Evolutionary conservation across 805 yeast species (phyloP), one percentile per base, ranked within the genome.

Genomic region (Metschnikowia matae): DNA sequence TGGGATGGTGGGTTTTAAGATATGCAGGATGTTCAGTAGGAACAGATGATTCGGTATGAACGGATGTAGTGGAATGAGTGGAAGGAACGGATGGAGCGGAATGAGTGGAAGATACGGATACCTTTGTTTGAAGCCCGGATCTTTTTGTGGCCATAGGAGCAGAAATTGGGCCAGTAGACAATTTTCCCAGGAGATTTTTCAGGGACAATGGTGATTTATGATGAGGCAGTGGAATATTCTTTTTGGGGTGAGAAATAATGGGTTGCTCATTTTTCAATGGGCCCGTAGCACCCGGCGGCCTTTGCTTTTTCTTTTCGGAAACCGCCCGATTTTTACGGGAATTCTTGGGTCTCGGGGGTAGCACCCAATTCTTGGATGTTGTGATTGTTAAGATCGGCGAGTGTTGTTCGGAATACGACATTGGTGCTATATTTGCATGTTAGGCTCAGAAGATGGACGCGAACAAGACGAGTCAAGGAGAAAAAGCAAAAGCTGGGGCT

Each of bases 221-320:
- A 6, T 20, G 45, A 14, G 23, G 13, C 29, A 7, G 31, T 13
- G 17, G 7, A 17, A 21, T 14, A 14, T 29, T 7, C 29, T 31
- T 42, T 10, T 32, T 42, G 44, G 15, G 13, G 18, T 14, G 41
- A 38, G 21, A 14, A n/a, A 4, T 20, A 29, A 14, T 14, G 23
- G 44, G 14, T 18, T n/a, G 45, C 32, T 34, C 38, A 15, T 14
- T 34, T 20, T 32, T 42, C 20, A 42, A 5, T 10, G 35, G 37
- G 14, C 37, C 23, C n/a, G 23, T 7, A 6, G 6, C 13, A 1
- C 6, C 14, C 13, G 45, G 26, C 23, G 32, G 48, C 33, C 40
- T 48, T 29, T 35, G 46, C 79, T 81, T 52, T 41, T 54, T 56
- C 48, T 57, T 57, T 36, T 54, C 52, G 29, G 40, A 41, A n/a